Conservation (phyloP, 2,329 filamentous ascomycete species). For the Apiospora aurea region DNA sequence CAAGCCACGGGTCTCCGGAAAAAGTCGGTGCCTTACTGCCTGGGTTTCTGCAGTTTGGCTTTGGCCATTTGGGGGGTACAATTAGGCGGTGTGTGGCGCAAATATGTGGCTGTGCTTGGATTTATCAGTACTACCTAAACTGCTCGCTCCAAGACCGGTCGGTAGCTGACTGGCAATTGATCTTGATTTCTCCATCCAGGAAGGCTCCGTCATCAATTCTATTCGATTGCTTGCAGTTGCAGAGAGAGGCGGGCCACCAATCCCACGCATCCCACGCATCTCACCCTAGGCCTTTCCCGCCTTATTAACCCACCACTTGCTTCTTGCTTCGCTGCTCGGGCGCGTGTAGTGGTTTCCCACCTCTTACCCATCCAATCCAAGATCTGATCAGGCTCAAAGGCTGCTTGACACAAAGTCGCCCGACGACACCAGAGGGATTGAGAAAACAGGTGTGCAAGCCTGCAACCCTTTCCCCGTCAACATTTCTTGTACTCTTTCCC, state of each 20-base stretch:
- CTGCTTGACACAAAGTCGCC: slow-evolving; percentile 15
- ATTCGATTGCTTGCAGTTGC: not conserved
- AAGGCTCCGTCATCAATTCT: not conserved
- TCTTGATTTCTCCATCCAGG: slow-evolving; percentile 12
- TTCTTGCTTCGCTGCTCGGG: not conserved
- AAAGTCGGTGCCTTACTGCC: slow-evolving; percentile 20
- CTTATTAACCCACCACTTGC: slow-evolving; percentile 15
- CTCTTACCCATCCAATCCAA: slow-evolving; percentile 21
- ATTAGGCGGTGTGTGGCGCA: not conserved
- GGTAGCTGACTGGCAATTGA: not conserved
- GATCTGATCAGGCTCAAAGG: slow-evolving; percentile 12
- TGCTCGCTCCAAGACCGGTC: too few species aligned
- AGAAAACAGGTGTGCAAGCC: slow-evolving; percentile 6
- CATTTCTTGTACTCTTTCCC: slow-evolving; percentile 19
- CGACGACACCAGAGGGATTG: slow-evolving; percentile 11
- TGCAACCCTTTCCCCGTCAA: not conserved
- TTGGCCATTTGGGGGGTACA: not conserved
- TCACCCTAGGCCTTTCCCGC: not conserved
- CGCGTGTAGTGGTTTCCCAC: slow-evolving; percentile 15
- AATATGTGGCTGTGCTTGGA: not conserved
- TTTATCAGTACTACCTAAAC: too few species aligned
- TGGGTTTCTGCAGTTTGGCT: not conserved
- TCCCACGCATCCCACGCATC: not conserved
- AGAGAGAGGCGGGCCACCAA: slow-evolving; percentile 10
- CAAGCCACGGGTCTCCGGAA: slow-evolving; percentile 21